Evolutionary conservation across 2,329 filamentous ascomycete species (phyloP).

Genomic region (Purpureocillium lavendulum): DNA sequence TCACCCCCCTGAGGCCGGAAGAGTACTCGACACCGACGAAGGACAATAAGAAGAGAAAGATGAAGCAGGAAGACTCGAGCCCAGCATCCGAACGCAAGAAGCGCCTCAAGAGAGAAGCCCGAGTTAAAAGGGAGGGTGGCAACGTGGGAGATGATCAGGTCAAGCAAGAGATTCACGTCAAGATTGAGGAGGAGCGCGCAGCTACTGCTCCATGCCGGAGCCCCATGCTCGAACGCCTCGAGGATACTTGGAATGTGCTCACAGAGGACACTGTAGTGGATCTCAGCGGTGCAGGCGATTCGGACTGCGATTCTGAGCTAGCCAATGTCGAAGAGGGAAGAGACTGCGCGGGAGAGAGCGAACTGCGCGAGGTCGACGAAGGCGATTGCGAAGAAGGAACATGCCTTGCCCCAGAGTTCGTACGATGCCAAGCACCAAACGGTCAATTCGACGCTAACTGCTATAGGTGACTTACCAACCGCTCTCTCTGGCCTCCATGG

Average conservation of each 20-base stretch:
- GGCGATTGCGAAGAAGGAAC: background rate
- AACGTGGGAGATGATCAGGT: background rate
- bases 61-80: background rate
- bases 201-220: too few relatives aligned
- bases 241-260: too few relatives aligned
- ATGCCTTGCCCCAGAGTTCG: background rate
- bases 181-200: background rate
- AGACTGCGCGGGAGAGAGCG: background rate
- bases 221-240: too few relatives aligned
- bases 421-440: background rate
- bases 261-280: background rate
- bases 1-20: background rate
- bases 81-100: background rate
- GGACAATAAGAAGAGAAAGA: background rate
- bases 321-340: background rate
- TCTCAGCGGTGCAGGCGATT: background rate
- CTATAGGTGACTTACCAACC: too few relatives aligned
- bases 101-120: background rate
- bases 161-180: background rate
- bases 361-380: background rate
- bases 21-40: background rate
- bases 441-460: too few relatives aligned
- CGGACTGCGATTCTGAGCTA: background rate
- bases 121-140: too few relatives aligned
- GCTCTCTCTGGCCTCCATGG: too few relatives aligned